Base-by-base conservation (phyloP, 257 asterid species). In the Solanum tacnaense region DNA sequence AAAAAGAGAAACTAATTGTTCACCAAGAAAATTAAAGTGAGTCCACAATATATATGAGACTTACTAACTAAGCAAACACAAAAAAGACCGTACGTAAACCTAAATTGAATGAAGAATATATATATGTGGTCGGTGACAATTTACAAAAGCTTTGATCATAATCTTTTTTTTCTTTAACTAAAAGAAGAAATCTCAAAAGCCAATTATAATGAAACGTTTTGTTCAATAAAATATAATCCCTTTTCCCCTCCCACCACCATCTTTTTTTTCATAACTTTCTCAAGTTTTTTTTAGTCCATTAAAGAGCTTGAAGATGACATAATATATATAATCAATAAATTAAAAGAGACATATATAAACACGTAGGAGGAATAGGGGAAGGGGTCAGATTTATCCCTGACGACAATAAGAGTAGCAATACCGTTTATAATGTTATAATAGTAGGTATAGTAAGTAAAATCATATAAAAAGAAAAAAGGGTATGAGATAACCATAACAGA, bases 1-100 rank as follows among this genome's bases (percentile, higher is more conserved):
- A 46, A 18, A 76, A 46, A 81, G 85, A 49, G 83, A 13, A 44
- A 35, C 11, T 39, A 44, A 79, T 79, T 79, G 39, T 79, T 79
- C 85, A 79, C 85, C 85, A 46, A 81, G 68, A 81, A 81, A 81
- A 35, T 35, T 74, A 74, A 81, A 81, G 41, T 52, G 41, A 81
- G 34, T 29, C 68, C 85, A 29, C 85, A 46, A 46, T 46, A 49
- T 81, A 81, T 29, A 46, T 70, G 35, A 68, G 10, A 27, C 85
- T 79, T 79, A 27, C 71, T 12, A 71, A 83, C 84, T 90, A 88
- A 90, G 92, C 76, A 88, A 56, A 90, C 31, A 65, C 44, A 32
- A 88, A 88, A 44, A 12, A 31, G 41, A 31, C 5, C 5, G 12
- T 70, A 70, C 18, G 6, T 71, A 38, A 11, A 23, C 84, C 86